A percentile compares a stretch with the other conserved stretches of the same genome.
Evolutionary conservation across 1,284 basidiomycete genomes (phyloP).

Genomic region (Meira miltonrushii): DNA sequence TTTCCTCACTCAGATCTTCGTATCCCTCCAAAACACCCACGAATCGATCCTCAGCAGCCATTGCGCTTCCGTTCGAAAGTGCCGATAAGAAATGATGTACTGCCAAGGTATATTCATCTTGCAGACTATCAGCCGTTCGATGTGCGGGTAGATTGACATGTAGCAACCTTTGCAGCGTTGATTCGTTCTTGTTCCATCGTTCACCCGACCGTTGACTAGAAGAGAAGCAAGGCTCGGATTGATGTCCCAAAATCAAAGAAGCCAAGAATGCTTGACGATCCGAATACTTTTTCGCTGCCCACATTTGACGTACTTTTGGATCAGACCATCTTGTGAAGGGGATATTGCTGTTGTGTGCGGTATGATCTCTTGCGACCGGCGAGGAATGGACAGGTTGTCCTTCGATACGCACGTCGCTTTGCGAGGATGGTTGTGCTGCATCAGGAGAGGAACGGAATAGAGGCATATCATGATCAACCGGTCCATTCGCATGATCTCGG

Average conservation of each 20-base stretch:
- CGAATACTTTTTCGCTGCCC: slow-evolving; percentile 5
- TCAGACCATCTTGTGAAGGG: neutral
- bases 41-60: slow-evolving; percentile 7
- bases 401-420: no score
- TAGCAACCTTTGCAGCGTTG: neutral
- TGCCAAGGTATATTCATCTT: neutral
- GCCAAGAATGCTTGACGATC: slow-evolving; percentile 1
- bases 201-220: neutral
- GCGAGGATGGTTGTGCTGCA: no score
- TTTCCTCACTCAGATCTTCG: neutral
- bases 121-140: neutral
- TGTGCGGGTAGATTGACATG: neutral
- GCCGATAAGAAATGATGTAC: neutral
- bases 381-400: no score
- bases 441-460: no score
- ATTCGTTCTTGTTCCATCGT: neutral
- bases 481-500: neutral
- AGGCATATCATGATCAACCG: no score
- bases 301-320: neutral
- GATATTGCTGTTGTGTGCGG: neutral
- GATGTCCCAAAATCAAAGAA: slow-evolving; percentile 2
- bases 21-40: neutral
- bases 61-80: neutral
- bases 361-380: no score
- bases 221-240: neutral